Conservation (phyloP, 352 stramenopile species). For the Albugo laibachii region DNA sequence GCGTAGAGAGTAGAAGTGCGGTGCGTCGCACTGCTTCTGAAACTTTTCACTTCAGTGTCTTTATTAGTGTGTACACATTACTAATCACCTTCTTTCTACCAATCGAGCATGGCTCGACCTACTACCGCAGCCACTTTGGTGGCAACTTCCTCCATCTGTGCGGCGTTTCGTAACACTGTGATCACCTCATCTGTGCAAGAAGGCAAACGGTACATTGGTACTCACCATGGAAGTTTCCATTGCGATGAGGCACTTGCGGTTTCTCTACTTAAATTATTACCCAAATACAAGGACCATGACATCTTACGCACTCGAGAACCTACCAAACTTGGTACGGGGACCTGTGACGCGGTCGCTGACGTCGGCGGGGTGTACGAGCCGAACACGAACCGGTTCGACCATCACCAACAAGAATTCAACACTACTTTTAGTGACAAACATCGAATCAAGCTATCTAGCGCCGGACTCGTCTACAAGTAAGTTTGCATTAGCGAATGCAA, state of each 20-base stretch:
- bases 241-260: constrained; percentile 96
- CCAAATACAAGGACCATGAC: constrained; percentile 70
- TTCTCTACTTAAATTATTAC: constrained; percentile 90
- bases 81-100: too few relatives aligned
- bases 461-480: constrained; percentile 93
- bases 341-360: constrained; percentile 92
- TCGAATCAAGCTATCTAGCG: constrained; percentile 87
- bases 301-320: constrained; percentile 80
- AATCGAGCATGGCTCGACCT: constrained; percentile 25
- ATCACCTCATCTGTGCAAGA: too few relatives aligned
- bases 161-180: too few relatives aligned
- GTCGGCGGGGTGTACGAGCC: constrained; percentile 92
- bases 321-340: constrained; percentile 44
- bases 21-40: too few relatives aligned
- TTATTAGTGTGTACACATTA: too few relatives aligned
- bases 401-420: constrained; percentile 92
- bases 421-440: constrained; percentile 51
- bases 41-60: too few relatives aligned
- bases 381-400: constrained; percentile 83
- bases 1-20: too few relatives aligned
- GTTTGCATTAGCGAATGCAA: not conserved
- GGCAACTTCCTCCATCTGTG: not conserved
- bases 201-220: constrained; percentile 58
- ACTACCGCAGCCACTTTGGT: constrained; percentile 49
- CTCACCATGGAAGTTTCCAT: constrained; percentile 96